Base-by-base conservation (phyloP, 2,329 filamentous ascomycete species). In the Fusarium kyushuense region DNA sequence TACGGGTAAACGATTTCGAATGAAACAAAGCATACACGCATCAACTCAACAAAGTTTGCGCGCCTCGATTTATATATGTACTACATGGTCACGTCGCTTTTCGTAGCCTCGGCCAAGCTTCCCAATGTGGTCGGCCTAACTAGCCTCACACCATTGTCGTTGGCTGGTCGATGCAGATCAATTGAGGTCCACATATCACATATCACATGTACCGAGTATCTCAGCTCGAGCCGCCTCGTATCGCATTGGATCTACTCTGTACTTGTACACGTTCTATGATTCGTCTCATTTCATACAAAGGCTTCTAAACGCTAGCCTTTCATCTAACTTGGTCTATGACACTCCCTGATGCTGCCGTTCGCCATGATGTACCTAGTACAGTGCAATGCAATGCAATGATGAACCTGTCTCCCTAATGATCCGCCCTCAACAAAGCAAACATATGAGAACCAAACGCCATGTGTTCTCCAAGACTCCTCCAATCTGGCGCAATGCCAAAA, bases 391-490 rank as follows among this genome's bases (percentile, higher is more conserved):
- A 38, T 48, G 40, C 63, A 47, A 64, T 62, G 41, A 60, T 61
- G 33, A 38, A 23, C 58, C 41, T 58, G 35, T 23, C 46, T 52
- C 55, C 42, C 41, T 42, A 12, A 48, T 41, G 55, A 25, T 48
- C 56, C 46, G 54, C 41, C 36, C 52, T 59, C 55, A 54, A 40
- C 23, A 68, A 59, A 56, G 41, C 57, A 62, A 54, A 54, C 33
- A 45, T 41, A 49, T 42, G 53, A 54, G 53, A 69, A 56, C 43
- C 36, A 58, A 74, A 73, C 72, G 72, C 72, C 72, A 52, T 58
- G 51, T 68, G 56, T 63, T 70, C 54, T 65, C 40, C 58, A 64
- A 59, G 60, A 71, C 58, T 66, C 58, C 63, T 54, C 46, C 61
- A 64, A 43, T 69, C 56, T 21, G 43, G 51, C 60, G 55, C 35